Base-by-base conservation (phyloP, 352 stramenopile species). In the Phytophthora gonapodyides region DNA sequence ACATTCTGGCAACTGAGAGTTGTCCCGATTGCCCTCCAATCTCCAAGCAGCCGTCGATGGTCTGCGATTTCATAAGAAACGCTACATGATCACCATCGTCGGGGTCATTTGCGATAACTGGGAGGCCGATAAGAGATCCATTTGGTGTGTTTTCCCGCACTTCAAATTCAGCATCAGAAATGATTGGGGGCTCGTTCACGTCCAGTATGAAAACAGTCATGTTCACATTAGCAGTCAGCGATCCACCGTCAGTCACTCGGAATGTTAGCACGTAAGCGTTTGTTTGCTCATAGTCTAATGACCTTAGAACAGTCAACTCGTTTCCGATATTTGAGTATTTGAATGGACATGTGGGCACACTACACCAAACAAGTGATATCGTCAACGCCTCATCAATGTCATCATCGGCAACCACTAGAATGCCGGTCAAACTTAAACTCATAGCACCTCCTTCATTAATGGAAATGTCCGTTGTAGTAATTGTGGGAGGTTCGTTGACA, bases 121-220 rank as follows among this genome's bases (percentile, higher is more conserved):
- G 65, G 17, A 49, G 34, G 0, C 59, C 65, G 17, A 73, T 38
- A 13, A 51, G n/a, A 34, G 59, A 61, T 5, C 65, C 65, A 48
- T 44, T 58, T 5, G 59, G 52, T 31, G 53, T 30, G 40, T 86
- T 86, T 57, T 86, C 76, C 15, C 40, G 50, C 16, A 83, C 12
- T 12, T 56, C 17, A 27, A 80, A 59, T 8, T 31, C 34, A 7
- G 33, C 21, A 38, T 67, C 61, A 10, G 60, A 13, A 27, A 86
- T 75, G 6, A 80, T 30, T 2, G 78, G 79, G 17, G 64, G 35
- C 17, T 87, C 79, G 34, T 88, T 88, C 9, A 79, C 68, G 47
- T 88, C 72, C 0, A 74, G 33, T 9, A 88, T 59, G 13, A 69
- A 72, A 45, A 88, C 41, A 10, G 49, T 67, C 37, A 86, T 27